These are phyloP conservation scores for Lentithecium fluviatile DNA, from an alignment of 495 filamentous ascomycete species.

Conservation along the genomic window DNA sequence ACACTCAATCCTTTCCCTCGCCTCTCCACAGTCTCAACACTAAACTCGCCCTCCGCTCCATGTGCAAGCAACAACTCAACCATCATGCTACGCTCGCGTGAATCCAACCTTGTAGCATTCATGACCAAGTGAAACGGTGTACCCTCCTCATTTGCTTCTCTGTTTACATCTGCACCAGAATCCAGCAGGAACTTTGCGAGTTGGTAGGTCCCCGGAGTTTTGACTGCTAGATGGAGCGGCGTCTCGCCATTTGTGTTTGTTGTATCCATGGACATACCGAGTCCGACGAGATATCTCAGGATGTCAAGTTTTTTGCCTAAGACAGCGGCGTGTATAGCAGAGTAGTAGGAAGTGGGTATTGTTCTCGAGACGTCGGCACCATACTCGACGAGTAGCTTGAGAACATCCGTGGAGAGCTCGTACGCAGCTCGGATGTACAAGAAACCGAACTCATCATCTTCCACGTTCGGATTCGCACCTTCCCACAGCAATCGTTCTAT, in stretches of 20 bases:
- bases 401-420: constrained; percentile 1
- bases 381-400: constrained; percentile 13
- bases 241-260: constrained; percentile 13
- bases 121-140: constrained; percentile 7
- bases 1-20: constrained; percentile 23
- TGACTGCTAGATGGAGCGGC: constrained; percentile 15
- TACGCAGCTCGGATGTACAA: constrained; percentile 9
- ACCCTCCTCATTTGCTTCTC: background rate
- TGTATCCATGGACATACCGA: constrained; percentile 11
- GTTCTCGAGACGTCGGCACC: constrained; percentile 11
- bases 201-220: constrained; percentile 5
- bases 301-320: constrained; percentile 8
- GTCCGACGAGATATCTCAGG: constrained; percentile 7
- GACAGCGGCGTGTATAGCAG: constrained; percentile 18
- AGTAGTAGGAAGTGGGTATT: background rate
- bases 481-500: constrained; percentile 12
- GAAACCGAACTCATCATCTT: constrained; percentile 7
- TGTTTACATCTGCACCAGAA: constrained; percentile 16
- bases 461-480: constrained; percentile 20
- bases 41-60: constrained; percentile 22
- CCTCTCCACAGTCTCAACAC: background rate
- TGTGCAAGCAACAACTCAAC: constrained; percentile 20
- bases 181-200: constrained; percentile 21
- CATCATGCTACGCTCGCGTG: constrained; percentile 17
- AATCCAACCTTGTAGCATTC: background rate